These are phyloP conservation scores for Fomitopsis palustris DNA, from an alignment of 1,284 basidiomycete genomes.

Conservation along the genomic window DNA sequence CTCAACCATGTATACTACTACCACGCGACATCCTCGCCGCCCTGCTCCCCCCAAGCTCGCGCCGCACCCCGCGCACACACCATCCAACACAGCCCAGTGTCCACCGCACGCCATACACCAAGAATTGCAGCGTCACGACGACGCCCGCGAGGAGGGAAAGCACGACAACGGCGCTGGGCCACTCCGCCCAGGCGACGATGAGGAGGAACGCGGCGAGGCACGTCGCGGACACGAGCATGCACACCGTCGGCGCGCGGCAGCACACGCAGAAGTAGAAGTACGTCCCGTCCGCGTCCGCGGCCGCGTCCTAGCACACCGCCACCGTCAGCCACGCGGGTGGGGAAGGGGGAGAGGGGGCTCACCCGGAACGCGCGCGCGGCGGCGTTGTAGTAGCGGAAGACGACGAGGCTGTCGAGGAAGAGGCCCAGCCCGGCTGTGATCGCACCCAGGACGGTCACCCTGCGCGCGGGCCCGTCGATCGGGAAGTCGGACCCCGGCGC, in stretches of 20 bases:
- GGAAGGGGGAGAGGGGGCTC: conserved; percentile 9
- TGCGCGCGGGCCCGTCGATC: conserved; percentile 40
- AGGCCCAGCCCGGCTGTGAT: conserved; percentile 61
- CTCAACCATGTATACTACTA: too few species aligned
- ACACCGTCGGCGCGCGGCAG: conserved; percentile 55
- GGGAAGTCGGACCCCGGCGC: conserved; percentile 45
- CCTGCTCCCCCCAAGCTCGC: too few species aligned
- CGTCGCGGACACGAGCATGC: conserved; percentile 47
- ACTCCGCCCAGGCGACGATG: neutral
- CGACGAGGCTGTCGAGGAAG: conserved; percentile 55
- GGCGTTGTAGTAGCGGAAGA: conserved; percentile 49
- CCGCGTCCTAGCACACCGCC: conserved; percentile 36
- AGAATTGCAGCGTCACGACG: neutral
- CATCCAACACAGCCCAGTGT: too few species aligned
- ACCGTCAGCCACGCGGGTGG: too few species aligned
- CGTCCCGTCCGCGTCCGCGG: conserved; percentile 53
- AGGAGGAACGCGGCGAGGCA: neutral
- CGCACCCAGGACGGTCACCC: conserved; percentile 50
- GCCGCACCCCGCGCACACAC: too few species aligned
- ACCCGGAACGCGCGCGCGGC: conserved; percentile 51
- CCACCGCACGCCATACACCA: neutral
- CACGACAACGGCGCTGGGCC: neutral
- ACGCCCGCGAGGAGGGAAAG: neutral
- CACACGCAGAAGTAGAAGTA: conserved; percentile 67
- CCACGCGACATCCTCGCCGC: too few species aligned